Conservation (phyloP, 495 filamentous ascomycete species). For the Tuber microsphaerosporum region DNA sequence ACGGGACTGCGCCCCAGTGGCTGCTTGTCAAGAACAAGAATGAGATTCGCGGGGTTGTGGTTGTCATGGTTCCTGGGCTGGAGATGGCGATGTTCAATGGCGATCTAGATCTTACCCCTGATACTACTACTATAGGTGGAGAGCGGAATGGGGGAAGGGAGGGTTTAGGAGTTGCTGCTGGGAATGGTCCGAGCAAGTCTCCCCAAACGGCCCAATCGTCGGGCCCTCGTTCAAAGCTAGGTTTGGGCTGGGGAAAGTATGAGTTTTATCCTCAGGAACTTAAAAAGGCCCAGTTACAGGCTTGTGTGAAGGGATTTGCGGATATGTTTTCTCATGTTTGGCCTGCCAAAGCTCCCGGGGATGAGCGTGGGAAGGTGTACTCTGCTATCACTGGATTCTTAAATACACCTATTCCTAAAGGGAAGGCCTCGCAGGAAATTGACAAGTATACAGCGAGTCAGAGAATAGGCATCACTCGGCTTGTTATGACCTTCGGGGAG, state of each 20-base stretch:
- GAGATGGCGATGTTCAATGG: constrained; percentile 84
- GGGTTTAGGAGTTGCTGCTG: constrained; percentile 17
- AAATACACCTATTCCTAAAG: constrained; percentile 59
- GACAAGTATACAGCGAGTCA: constrained; percentile 57
- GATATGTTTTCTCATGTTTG: constrained; percentile 79
- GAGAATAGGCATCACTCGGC: constrained; percentile 69
- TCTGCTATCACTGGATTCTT: constrained; percentile 78
- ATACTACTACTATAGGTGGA: not conserved
- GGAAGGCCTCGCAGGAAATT: constrained; percentile 53
- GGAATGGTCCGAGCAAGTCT: not conserved
- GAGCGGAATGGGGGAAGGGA: constrained; percentile 2
- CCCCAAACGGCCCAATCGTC: not conserved
- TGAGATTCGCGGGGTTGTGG: constrained; percentile 72
- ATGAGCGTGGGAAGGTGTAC: constrained; percentile 70
- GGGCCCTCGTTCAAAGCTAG: not conserved
- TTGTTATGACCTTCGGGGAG: constrained; percentile 62
- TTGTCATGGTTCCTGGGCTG: constrained; percentile 88
- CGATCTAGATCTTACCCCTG: constrained; percentile 45
- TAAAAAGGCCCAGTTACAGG: constrained; percentile 53
- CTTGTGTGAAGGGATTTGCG: constrained; percentile 61
- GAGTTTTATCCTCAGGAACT: constrained; percentile 70
- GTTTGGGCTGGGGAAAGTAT: constrained; percentile 30
- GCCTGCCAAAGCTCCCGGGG: constrained; percentile 79
- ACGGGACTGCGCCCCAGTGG: constrained; percentile 79
- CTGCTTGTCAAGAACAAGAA: constrained; percentile 58